Evolutionary conservation across 495 filamentous ascomycete genomes (phyloP).

Genomic region (Xylaria grammica): DNA sequence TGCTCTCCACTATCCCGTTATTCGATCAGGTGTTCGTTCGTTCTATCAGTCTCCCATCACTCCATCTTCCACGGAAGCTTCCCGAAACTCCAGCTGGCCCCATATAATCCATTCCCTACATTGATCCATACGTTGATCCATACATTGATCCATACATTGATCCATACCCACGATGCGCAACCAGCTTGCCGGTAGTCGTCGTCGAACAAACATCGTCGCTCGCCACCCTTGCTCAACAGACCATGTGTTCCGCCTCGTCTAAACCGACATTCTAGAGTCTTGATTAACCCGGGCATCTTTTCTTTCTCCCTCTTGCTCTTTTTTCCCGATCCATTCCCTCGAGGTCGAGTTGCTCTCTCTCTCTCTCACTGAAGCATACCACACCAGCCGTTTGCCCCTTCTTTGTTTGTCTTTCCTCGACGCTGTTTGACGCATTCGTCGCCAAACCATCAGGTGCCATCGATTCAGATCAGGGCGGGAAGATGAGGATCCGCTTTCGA

Average conservation of each 20-base stretch:
- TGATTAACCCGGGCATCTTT: too few relatives aligned
- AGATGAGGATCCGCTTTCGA: slow-evolving; percentile 46
- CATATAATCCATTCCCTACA: too few relatives aligned
- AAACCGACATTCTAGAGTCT: background rate
- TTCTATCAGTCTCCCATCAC: too few relatives aligned
- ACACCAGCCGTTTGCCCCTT: too few relatives aligned
- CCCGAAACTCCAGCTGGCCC: slow-evolving; percentile 16
- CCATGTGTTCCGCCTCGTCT: background rate
- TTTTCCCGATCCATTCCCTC: background rate
- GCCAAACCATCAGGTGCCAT: background rate
- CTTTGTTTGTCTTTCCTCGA: too few relatives aligned
- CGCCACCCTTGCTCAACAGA: background rate
- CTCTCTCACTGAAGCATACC: too few relatives aligned
- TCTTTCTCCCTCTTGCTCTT: background rate
- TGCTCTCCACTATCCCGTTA: background rate
- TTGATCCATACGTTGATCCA: too few relatives aligned
- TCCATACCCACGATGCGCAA: slow-evolving; percentile 9
- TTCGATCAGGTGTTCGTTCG: too few relatives aligned
- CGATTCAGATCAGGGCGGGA: background rate
- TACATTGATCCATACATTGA: too few relatives aligned
- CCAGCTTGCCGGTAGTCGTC: background rate
- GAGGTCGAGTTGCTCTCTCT: background rate
- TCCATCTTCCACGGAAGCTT: slow-evolving; percentile 12
- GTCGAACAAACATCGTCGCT: too few relatives aligned
- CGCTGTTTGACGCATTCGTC: background rate